Percentiles rank a stretch among this genome's conserved stretches.
Conservation (phyloP, 306 rosid species). For the Citrullus amarus region DNA sequence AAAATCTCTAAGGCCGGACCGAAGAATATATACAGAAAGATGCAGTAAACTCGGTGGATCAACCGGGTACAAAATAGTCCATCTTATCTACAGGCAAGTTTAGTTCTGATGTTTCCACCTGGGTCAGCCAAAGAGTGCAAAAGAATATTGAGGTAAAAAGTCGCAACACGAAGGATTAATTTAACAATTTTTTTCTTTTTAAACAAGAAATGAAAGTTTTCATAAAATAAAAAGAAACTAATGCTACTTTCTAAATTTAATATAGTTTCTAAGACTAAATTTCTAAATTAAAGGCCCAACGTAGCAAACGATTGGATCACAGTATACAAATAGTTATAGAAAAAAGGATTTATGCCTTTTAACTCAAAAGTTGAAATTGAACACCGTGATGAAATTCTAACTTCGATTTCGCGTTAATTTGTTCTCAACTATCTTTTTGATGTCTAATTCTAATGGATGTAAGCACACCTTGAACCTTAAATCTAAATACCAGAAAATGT, state of each 20-base stretch:
- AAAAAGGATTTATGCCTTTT: no score
- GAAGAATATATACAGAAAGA: not conserved
- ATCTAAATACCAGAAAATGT: not conserved
- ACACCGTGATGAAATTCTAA: not conserved
- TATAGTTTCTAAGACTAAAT: not conserved
- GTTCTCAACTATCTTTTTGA: not conserved
- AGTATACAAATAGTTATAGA: no score
- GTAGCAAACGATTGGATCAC: not conserved
- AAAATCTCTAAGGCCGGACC: not conserved
- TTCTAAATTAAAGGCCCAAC: not conserved
- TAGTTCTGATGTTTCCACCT: constrained; percentile 77
- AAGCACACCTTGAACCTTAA: not conserved
- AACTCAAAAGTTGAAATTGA: not conserved
- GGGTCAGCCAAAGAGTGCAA: not conserved
- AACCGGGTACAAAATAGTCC: constrained; percentile 87
- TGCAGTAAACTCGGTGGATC: constrained; percentile 9
- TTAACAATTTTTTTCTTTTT: no score
- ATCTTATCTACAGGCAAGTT: constrained; percentile 89
- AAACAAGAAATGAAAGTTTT: no score
- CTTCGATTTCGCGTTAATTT: not conserved
- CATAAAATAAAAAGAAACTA: no score
- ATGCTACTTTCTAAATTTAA: no score
- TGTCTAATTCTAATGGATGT: not conserved
- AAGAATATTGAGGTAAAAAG: not conserved
- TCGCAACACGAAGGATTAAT: no score